Conservation (phyloP, 768 basidiomycete genomes). For the Amanita subjunquillea region DNA sequence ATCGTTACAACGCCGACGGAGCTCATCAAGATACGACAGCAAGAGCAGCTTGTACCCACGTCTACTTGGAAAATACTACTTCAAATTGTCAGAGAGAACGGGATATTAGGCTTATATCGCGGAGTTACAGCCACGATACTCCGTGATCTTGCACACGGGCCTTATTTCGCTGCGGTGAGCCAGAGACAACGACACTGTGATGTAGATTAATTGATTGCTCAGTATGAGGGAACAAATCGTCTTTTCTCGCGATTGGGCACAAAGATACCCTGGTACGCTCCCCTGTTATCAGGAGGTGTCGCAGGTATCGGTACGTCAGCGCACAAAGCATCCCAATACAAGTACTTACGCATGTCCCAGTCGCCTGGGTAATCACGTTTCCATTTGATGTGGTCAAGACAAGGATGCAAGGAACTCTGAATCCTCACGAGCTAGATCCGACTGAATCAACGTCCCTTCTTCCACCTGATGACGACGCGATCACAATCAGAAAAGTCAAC, state of each 20-base stretch:
- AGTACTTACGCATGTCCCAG: slow-evolving; percentile 13
- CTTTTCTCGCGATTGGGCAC: slow-evolving; percentile 28
- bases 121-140: slow-evolving; percentile 66
- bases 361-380: slow-evolving; percentile 76
- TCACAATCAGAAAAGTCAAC: too few relatives aligned
- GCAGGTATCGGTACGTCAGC: slow-evolving; percentile 48
- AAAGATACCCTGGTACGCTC: slow-evolving; percentile 38
- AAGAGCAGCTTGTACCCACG: slow-evolving; percentile 38
- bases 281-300: slow-evolving; percentile 65
- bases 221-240: slow-evolving; percentile 64
- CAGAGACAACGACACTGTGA: not conserved
- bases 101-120: slow-evolving; percentile 63
- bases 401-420: slow-evolving; percentile 51
- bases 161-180: slow-evolving; percentile 73
- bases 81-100: slow-evolving; percentile 43
- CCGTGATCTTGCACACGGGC: slow-evolving; percentile 75
- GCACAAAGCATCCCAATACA: not conserved
- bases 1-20: slow-evolving; percentile 78
- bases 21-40: slow-evolving; percentile 81
- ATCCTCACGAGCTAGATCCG: too few relatives aligned
- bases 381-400: slow-evolving; percentile 89
- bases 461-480: too few relatives aligned
- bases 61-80: slow-evolving; percentile 44
- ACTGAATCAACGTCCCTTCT: too few relatives aligned
- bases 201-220: not conserved